Conservation (phyloP, 371 early-diverging fungal species). For the Mucor plumbeus region DNA sequence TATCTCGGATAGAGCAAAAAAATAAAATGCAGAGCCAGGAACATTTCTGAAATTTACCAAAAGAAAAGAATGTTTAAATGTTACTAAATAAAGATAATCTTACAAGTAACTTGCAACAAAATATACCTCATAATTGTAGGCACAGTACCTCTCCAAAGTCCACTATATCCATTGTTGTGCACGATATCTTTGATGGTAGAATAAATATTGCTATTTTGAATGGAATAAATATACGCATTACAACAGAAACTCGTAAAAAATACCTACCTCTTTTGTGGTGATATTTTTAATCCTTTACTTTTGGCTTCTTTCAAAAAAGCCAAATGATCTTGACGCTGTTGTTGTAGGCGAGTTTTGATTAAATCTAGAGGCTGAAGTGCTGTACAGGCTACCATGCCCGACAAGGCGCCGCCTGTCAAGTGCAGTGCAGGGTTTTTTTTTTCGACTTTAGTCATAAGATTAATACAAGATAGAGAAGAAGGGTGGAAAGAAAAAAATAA, state of each 20-base stretch:
- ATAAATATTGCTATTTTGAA: constrained; percentile 55
- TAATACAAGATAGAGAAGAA: not conserved
- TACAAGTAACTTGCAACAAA: not conserved
- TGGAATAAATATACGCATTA: not conserved
- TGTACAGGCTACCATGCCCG: constrained; percentile 83
- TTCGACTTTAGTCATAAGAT: constrained; percentile 27
- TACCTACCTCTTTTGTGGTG: constrained; percentile 38
- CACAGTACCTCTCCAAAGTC: constrained; percentile 92
- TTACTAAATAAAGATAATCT: not conserved
- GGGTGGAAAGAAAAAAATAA: not conserved
- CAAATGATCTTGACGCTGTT: constrained; percentile 62
- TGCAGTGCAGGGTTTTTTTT: constrained; percentile 58
- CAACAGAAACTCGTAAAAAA: not conserved
- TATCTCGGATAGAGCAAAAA: constrained; percentile 65
- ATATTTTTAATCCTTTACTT: constrained; percentile 35
- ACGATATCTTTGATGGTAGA: constrained; percentile 64
- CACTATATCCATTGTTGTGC: constrained; percentile 66
- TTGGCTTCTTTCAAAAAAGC: constrained; percentile 56
- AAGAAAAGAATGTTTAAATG: constrained; percentile 1
- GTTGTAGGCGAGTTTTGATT: constrained; percentile 86
- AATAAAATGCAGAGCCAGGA: constrained; percentile 87
- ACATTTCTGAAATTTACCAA: constrained; percentile 63
- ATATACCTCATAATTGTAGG: constrained; percentile 82
- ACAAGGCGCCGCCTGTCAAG: constrained; percentile 79
- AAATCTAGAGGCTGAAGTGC: constrained; percentile 93